Base-by-base conservation (phyloP, 2,329 filamentous ascomycete genomes). In the Exutisphaerella laricina region DNA sequence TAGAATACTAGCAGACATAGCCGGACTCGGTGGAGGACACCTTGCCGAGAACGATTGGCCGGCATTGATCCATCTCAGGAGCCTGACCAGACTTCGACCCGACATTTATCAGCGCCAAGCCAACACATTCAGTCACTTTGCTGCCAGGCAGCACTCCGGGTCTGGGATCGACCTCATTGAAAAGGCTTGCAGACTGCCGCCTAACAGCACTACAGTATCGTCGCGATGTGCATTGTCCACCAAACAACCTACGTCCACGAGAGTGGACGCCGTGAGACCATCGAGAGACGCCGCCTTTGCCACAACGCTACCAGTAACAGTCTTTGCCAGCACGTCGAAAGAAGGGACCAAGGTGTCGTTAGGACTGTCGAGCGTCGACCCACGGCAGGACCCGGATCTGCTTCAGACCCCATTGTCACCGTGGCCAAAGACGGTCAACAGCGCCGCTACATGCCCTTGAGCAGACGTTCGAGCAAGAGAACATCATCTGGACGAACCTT, bases 151-250 rank as follows among this genome's bases (percentile, higher is more conserved):
- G n/a, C 33, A 35, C 17, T 23, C 33, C n/a, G 33, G 33, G 33
- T 35, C 18, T 23, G 21, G n/a, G 7, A 21, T n/a, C 14, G 20
- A 13, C 33, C 14, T 35, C 3, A 35, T 35, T 20, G 16, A 23
- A 22, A 23, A 20, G 13, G 14, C 20, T 8, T 8, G 23, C 14
- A 17, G n/a, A 23, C 33, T 12, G n/a, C 33, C 9, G 23, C 17
- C 6, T 8, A 13, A 16, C 13, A 13, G 13, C 18, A 5, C 17
- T 20, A 17, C 16, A 44, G 13, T 16, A 16, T 22, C 29, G n/a
- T 21, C 39, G 45, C 45, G n/a, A 62, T 62, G 59, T 62, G 59
- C 37, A 43, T 61, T 20, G 42, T 62, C 35, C 56, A 61, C 26
- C 48, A 43, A 28, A 57, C 53, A 40, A 57, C 54, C 16, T 59